Evolutionary conservation across 441 rosid genomes (phyloP), one percentile per base, ranked within the genome.

Genomic region (Arabidopsis hybrid): DNA sequence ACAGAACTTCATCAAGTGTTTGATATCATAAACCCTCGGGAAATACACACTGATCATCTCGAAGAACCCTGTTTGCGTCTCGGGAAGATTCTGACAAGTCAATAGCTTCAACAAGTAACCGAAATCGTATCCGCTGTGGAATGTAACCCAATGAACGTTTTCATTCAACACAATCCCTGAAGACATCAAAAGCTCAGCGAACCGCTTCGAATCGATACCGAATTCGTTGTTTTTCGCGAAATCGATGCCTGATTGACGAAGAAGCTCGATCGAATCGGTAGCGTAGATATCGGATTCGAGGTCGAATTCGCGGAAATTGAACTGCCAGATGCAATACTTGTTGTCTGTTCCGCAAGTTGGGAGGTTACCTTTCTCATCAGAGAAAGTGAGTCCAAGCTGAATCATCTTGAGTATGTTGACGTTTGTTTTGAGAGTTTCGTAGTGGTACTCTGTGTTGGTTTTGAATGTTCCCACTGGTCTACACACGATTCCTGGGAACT

Each of bases 61-160:
- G 4, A 79, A 81, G 72, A 85, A 65, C 7, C 74, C 80, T 0
- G 79, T 52, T 46, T 85, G 94, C 1, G 81, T 81, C 21, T 78
- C 89, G 0, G 96, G 96, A 51, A 92, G 78, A 57, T 77, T 55
- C 82, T 64, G 73, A 69, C 90, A 83, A 0, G 88, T 88, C 62
- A 92, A 67, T 4, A 88, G 73, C 84, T 88, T 90, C 47, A 86
- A 67, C 85, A 88, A 67, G 79, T 84, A 88, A 1, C 88, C 90
- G 2, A 88, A 88, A 71, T 86, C 96, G 64, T 88, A 88, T 2
- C 85, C 90, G 13, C 96, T 81, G n/a, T 92, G 97, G 78, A 91
- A 92, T 0, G 97, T 90, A 31, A 90, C 88, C 96, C 97, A 90
- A n/a, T 83, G 85, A 61, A 90, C 79, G 13, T 17, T 46, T 5